Percentiles rank a stretch among this genome's conserved stretches.
These are phyloP conservation scores for Rhodotorula sp. DNA, from an alignment of 1,284 basidiomycete genomes.

Conservation along the genomic window DNA sequence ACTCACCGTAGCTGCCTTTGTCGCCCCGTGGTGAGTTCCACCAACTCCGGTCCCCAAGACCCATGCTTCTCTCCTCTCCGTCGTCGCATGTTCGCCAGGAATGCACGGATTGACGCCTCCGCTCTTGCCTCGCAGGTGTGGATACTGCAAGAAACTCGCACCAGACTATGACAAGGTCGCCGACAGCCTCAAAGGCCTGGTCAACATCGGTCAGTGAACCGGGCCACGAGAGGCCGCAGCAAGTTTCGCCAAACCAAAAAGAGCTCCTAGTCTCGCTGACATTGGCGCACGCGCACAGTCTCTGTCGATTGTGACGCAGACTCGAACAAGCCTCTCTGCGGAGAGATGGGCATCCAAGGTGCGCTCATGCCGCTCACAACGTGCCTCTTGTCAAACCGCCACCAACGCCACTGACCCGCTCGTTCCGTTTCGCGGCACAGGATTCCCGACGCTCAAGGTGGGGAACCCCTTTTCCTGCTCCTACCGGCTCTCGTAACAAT, in stretches of 20 bases:
- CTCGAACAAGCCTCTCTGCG: slow-evolving; percentile 48
- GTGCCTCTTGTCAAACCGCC: too few relatives aligned
- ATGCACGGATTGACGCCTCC: not conserved
- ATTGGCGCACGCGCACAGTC: not conserved
- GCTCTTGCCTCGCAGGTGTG: slow-evolving; percentile 19
- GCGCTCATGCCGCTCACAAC: not conserved
- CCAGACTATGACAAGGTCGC: slow-evolving; percentile 51
- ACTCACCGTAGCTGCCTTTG: slow-evolving; percentile 50
- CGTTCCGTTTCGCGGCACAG: slow-evolving; percentile 7
- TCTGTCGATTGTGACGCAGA: slow-evolving; percentile 51
- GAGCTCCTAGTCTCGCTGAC: not conserved
- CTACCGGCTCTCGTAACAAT: too few relatives aligned
- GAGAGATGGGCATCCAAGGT: slow-evolving; percentile 49
- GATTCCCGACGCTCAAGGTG: slow-evolving; percentile 52
- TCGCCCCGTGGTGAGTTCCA: slow-evolving; percentile 49
- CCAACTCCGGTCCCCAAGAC: not conserved
- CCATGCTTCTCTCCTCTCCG: too few relatives aligned
- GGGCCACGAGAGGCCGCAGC: not conserved
- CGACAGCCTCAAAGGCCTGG: slow-evolving; percentile 50
- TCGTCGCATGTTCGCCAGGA: too few relatives aligned
- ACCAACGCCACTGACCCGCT: not conserved
- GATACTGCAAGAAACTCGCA: slow-evolving; percentile 48
- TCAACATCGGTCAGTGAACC: slow-evolving; percentile 48
- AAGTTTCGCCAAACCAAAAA: too few relatives aligned
- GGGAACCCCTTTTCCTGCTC: not conserved